Evolutionary conservation across 2,329 filamentous ascomycete genomes (phyloP), one percentile per base, ranked within the genome.

Genomic region (Diaporthe destruens): DNA sequence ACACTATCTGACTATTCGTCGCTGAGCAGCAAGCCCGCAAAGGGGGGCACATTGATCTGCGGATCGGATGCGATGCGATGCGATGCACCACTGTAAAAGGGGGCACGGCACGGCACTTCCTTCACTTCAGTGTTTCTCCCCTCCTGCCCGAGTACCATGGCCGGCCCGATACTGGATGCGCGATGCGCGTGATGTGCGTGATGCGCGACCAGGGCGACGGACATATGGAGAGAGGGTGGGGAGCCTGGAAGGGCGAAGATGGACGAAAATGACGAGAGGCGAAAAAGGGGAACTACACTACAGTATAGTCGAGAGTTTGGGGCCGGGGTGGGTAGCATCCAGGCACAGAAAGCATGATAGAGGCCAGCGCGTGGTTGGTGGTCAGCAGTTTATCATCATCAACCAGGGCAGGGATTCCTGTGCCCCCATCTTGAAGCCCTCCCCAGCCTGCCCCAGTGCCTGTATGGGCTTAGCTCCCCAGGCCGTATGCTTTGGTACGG

Each of bases 351-450:
- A 53, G 61, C 29, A 53, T 51, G 36, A n/a, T n/a, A 14, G 12
- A 39, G 51, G 61, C 32, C 18, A 39, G 7, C 6, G 12, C n/a
- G 29, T 61, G 47, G 47, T 53, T 66, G n/a, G 47, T 66, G 47
- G 61, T 66, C 61, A 66, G 61, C 47, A 66, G 61, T 66, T 39
- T 66, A 66, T 53, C 61, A 66, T 51, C 32, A 53, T 23, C 44
- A 16, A 39, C 20, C 9, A 14, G n/a, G n/a, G 61, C 61, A 66
- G 61, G 47, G 61, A n/a, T 66, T 66, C 44, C 6, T 7, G 44
- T 36, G 18, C 44, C 44, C 36, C 47, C 47, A 66, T 12, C 32
- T 53, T 1, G 44, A 16, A 65, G 44, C 44, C 29, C 18, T 14
- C 14, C 34, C 59, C 61, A 47, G 36, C 36, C 39, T 36, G 61